These are phyloP conservation scores for Hypoxylon lienhwacheense DNA, from an alignment of 495 filamentous ascomycete species.

Conservation along the genomic window DNA sequence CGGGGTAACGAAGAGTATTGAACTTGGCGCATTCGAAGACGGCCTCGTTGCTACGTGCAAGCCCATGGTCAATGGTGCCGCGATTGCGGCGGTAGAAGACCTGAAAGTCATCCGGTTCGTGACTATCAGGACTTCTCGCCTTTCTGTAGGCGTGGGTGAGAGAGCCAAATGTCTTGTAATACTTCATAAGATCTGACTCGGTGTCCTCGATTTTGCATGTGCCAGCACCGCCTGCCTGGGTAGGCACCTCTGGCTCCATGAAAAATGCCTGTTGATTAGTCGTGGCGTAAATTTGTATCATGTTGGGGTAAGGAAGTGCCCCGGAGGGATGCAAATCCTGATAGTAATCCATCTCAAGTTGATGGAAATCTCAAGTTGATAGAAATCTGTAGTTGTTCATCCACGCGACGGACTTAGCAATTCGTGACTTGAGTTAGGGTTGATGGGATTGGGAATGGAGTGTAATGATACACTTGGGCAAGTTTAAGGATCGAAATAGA, in stretches of 20 bases:
- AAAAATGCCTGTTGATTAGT: not conserved
- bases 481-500: too few relatives aligned
- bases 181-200: not conserved
- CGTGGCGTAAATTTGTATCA: not conserved
- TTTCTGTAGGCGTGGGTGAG: not conserved
- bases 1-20: constrained; percentile 17
- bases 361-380: too few relatives aligned
- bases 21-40: constrained; percentile 6
- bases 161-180: constrained; percentile 2
- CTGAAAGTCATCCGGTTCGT: too few relatives aligned
- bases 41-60: constrained; percentile 14
- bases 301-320: constrained; percentile 11
- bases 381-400: too few relatives aligned
- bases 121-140: not conserved
- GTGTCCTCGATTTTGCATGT: not conserved
- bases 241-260: constrained; percentile 4
- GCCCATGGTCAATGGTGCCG: constrained; percentile 13
- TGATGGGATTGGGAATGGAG: too few relatives aligned
- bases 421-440: too few relatives aligned
- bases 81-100: constrained; percentile 14
- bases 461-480: too few relatives aligned
- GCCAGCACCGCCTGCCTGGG: not conserved
- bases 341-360: constrained; percentile 13
- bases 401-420: too few relatives aligned
- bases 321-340: not conserved